Percentiles rank a stretch among this genome's conserved stretches.
These are phyloP conservation scores for Tulasnella sp. DNA, from an alignment of 768 basidiomycete species.

Conservation along the genomic window DNA sequence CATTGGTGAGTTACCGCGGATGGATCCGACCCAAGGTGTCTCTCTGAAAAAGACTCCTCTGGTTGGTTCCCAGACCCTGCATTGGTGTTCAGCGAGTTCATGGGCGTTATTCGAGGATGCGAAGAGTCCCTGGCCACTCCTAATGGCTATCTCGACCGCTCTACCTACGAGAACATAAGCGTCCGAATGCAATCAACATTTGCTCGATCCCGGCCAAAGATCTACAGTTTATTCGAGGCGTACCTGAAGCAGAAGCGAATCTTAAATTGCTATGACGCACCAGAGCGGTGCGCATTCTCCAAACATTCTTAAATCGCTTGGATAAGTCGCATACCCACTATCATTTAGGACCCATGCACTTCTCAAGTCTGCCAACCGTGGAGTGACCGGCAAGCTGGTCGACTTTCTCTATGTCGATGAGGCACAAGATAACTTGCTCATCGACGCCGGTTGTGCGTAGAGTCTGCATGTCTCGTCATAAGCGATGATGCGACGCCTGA, in stretches of 20 bases:
- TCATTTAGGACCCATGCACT: background rate
- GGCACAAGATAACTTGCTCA: slow-evolving; percentile 58
- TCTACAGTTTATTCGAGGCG: slow-evolving; percentile 45
- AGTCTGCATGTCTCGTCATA: background rate
- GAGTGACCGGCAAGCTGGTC: slow-evolving; percentile 20
- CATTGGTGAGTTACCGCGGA: slow-evolving; percentile 34
- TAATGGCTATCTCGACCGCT: slow-evolving; percentile 34
- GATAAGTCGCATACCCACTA: no score
- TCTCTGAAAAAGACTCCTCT: no score
- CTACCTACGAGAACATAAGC: slow-evolving; percentile 40
- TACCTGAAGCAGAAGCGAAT: slow-evolving; percentile 41
- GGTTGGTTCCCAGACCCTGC: slow-evolving; percentile 1
- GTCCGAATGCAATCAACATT: slow-evolving; percentile 45
- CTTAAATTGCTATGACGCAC: slow-evolving; percentile 40
- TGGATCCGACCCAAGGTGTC: background rate
- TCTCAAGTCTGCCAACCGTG: background rate
- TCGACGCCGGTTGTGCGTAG: slow-evolving; percentile 47
- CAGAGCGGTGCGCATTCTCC: slow-evolving; percentile 42
- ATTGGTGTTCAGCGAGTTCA: slow-evolving; percentile 17
- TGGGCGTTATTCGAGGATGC: slow-evolving; percentile 39
- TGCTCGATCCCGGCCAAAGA: slow-evolving; percentile 35
- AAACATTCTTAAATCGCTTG: background rate
- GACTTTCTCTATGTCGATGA: slow-evolving; percentile 66
- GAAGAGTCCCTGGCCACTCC: slow-evolving; percentile 36
- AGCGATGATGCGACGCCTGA: background rate